Conservation (phyloP, 106 monocot genomes). For the Allium fistulosum region DNA sequence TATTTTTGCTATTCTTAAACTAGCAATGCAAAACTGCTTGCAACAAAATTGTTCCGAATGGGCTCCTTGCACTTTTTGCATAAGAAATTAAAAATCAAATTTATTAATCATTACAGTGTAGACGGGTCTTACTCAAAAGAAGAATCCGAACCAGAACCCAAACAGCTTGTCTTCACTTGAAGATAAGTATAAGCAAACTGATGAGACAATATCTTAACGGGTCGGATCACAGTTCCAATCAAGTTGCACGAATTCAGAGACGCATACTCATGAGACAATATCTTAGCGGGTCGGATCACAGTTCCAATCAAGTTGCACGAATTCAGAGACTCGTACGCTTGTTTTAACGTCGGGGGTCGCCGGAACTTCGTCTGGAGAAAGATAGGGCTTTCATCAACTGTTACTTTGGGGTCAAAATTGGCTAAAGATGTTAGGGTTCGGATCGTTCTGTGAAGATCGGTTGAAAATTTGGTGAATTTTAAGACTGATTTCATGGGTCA, state of each 20-base stretch:
- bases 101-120: background rate
- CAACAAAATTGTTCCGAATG: background rate
- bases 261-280: background rate
- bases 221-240: conserved; percentile 38
- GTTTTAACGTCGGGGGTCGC: conserved; percentile 21
- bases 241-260: conserved; percentile 48
- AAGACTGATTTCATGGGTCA: conserved; percentile 2
- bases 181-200: conserved; percentile 33
- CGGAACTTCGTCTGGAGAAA: conserved; percentile 35
- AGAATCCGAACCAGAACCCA: conserved; percentile 8
- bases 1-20: too few relatives aligned
- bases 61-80: background rate
- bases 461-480: background rate
- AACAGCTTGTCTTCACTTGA: conserved; percentile 22
- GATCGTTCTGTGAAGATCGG: background rate
- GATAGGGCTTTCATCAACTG: conserved; percentile 19
- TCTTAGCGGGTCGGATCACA: conserved; percentile 22
- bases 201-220: conserved; percentile 4
- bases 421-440: conserved; percentile 6
- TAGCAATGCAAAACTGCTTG: too few relatives aligned
- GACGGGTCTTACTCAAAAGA: conserved; percentile 31
- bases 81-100: background rate
- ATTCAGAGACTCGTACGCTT: background rate
- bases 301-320: conserved; percentile 67
- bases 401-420: background rate